These are phyloP conservation scores for Gorgonomyces haynaldii DNA, from an alignment of 192 early-diverging fungal genomes.

Conservation along the genomic window DNA sequence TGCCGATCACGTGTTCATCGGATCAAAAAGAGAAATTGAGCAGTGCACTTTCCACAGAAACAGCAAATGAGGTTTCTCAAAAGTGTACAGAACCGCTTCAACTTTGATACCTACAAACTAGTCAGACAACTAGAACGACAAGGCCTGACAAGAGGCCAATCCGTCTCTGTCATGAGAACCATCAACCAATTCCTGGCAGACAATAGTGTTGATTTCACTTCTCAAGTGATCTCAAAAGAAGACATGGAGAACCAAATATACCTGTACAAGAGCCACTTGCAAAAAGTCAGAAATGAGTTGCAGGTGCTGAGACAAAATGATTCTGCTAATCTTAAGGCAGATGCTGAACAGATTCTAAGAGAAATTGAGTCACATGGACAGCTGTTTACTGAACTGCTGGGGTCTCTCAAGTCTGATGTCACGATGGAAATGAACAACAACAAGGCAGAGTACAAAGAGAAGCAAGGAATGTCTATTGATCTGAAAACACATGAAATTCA, in stretches of 20 bases:
- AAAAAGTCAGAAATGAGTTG: conserved; percentile 43
- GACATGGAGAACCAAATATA: conserved; percentile 69
- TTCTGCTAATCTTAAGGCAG: conserved; percentile 59
- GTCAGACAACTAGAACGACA: conserved; percentile 50
- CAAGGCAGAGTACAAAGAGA: conserved; percentile 67
- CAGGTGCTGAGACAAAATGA: conserved; percentile 39
- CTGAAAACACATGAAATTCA: conserved; percentile 72
- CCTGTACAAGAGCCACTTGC: conserved; percentile 63
- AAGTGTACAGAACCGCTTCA: conserved; percentile 19
- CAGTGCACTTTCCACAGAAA: no score
- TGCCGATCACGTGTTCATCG: no score
- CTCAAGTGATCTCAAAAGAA: conserved; percentile 51
- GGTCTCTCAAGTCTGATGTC: conserved; percentile 70
- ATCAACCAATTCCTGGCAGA: conserved; percentile 43
- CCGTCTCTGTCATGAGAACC: conserved; percentile 60
- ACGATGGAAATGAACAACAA: conserved; percentile 83
- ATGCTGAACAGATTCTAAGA: conserved; percentile 58
- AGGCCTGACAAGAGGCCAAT: conserved; percentile 60
- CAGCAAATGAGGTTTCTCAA: no score
- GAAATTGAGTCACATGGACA: conserved; percentile 69
- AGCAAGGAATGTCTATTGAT: conserved; percentile 68
- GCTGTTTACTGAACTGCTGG: conserved; percentile 63
- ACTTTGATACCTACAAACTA: conserved; percentile 73
- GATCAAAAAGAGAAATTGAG: no score
- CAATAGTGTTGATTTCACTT: conserved; percentile 34